Percentiles rank a stretch among this genome's conserved stretches.
Conservation (phyloP, 768 basidiomycete species). For the Leccinum truebloodii region DNA sequence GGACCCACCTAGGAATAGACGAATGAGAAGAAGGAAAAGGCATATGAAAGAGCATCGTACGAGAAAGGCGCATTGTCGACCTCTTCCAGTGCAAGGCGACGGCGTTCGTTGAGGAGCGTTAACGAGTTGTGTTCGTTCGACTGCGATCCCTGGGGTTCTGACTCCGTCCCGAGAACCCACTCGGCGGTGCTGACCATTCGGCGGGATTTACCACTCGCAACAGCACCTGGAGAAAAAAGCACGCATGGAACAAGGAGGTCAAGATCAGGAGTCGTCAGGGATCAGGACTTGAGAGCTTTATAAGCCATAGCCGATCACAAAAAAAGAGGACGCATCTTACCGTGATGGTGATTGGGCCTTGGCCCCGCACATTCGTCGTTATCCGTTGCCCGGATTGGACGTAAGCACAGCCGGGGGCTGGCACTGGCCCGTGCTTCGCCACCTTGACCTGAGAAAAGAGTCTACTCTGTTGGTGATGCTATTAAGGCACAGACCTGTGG, state of each 20-base stretch:
- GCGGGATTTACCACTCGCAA: slow-evolving; percentile 1
- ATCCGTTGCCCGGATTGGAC: slow-evolving; percentile 8
- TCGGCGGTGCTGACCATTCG: slow-evolving; percentile 15
- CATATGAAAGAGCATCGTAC: slow-evolving; percentile 42
- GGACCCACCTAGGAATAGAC: slow-evolving; percentile 63
- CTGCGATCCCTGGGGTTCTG: neutral
- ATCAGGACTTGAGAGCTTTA: slow-evolving; percentile 10
- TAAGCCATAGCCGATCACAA: slow-evolving; percentile 9
- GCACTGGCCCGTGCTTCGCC: neutral
- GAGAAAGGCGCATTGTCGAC: slow-evolving; percentile 85
- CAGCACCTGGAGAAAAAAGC: neutral
- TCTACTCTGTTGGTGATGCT: neutral
- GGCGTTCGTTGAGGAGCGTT: slow-evolving; percentile 57
- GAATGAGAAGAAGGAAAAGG: neutral
- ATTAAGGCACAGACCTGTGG: slow-evolving; percentile 8
- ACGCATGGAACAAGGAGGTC: slow-evolving; percentile 1
- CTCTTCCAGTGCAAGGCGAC: slow-evolving; percentile 76
- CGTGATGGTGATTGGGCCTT: slow-evolving; percentile 17
- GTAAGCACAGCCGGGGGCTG: neutral
- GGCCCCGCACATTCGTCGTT: slow-evolving; percentile 25
- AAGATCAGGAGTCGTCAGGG: neutral
- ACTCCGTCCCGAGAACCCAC: slow-evolving; percentile 1
- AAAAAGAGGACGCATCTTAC: slow-evolving; percentile 6
- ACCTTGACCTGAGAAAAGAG: slow-evolving; percentile 4
- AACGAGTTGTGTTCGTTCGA: slow-evolving; percentile 7